A percentile compares a stretch with the other conserved stretches of the same genome.
Evolutionary conservation across 805 yeast species (phyloP).

Genomic region (Yamadazyma laniorum): DNA sequence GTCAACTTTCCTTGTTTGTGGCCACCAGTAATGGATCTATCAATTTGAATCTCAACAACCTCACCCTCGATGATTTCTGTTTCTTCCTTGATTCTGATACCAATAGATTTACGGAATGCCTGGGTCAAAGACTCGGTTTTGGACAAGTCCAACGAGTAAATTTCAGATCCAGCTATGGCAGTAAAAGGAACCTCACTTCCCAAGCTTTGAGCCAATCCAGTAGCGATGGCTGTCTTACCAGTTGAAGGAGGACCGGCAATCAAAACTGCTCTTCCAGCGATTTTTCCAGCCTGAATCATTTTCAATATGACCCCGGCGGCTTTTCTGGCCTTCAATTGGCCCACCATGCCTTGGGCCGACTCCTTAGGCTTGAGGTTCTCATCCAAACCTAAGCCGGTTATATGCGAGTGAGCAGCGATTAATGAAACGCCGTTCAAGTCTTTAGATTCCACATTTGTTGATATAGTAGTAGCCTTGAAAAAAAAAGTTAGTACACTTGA

Average conservation of each 20-base stretch:
- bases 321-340: conserved; percentile 89
- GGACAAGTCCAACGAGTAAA: conserved; percentile 85
- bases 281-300: conserved; percentile 90
- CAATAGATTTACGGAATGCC: conserved; percentile 94
- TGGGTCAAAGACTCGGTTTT: conserved; percentile 97
- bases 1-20: conserved; percentile 98
- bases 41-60: conserved; percentile 94
- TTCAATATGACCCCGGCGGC: conserved; percentile 94
- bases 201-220: conserved; percentile 79
- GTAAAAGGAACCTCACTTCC: conserved; percentile 90
- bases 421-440: conserved; percentile 55
- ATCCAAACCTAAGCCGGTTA: conserved; percentile 94
- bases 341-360: conserved; percentile 91
- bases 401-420: conserved; percentile 97
- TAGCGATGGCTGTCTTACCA: conserved; percentile 97
- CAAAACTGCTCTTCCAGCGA: conserved; percentile 94
- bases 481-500: conserved; percentile 3
- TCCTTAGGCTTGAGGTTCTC: conserved; percentile 82
- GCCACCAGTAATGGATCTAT: conserved; percentile 92
- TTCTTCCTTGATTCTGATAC: conserved; percentile 92
- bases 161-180: conserved; percentile 90
- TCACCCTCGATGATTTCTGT: conserved; percentile 98
- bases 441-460: conserved; percentile 32
- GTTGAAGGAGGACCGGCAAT: conserved; percentile 99
- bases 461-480: conserved; percentile 23